Base-by-base conservation (phyloP, 345 rosid species). In the Boechera divaricarpa region DNA sequence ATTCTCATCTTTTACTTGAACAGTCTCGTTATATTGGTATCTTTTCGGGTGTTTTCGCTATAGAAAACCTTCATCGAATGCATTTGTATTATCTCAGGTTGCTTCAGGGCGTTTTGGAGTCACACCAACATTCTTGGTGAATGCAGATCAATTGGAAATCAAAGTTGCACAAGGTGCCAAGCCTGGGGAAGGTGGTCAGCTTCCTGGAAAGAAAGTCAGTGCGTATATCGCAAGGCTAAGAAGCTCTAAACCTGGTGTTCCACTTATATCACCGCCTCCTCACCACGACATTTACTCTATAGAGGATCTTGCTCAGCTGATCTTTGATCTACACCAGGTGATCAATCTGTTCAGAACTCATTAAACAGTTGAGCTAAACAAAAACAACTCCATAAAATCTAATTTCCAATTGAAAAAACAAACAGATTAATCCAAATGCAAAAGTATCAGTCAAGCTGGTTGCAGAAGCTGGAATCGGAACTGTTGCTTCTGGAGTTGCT, bases 141-240 rank as follows among this genome's bases (percentile, higher is more conserved):
- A 92, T 82, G 98, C 99, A 36, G 98, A 87, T 82, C 99, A 92
- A 67, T 13, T 92, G 72, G 99, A 95, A 81, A 95, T 95, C 80
- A 95, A 95, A 87, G 94, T 95, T 77, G 99, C 99, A 70, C 98
- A 92, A 88, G 99, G 99, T 72, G 99, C 99, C 61, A 95, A 92
- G 75, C 99, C 99, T 45, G 99, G 99, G 33, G 99, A 91, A 85
- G 99, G 99, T 60, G 98, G 99, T 38, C 99, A 95, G 77, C 83
- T 95, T 82, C 99, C 98, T 38, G 97, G 99, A 69, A 91, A 92
- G 86, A 95, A 95, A 89, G 99, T 95, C 58, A 92, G 99, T 85
- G 99, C 99, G 5, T 95, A 95, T 60, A 95, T 95, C 56, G 97
- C 98, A 35, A 91, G 96, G 86, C 82, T 95, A 72, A 89, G 99